Evolutionary conservation across 768 basidiomycete species (phyloP).

Genomic region (Suillus luteus): DNA sequence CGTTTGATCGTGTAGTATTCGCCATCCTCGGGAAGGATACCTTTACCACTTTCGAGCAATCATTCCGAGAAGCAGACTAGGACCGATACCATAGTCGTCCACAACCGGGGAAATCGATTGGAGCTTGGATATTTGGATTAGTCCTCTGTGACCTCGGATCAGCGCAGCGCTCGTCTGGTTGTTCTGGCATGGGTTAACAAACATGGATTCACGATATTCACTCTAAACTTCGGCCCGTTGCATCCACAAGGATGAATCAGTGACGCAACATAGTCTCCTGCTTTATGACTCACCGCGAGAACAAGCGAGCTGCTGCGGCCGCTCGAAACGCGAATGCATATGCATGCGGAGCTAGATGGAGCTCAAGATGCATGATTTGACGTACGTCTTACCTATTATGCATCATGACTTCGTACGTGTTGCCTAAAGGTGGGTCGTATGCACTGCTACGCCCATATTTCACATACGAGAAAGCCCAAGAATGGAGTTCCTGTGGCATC

Average conservation of each 20-base stretch:
- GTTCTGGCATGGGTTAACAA: neutral
- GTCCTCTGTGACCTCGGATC: neutral
- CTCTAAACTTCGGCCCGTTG: neutral
- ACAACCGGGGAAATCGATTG: neutral
- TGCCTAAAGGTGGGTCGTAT: neutral
- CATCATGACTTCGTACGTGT: neutral
- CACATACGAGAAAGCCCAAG: neutral
- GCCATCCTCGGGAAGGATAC: conserved; percentile 60
- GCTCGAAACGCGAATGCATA: neutral
- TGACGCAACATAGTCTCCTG: neutral
- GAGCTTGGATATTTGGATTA: neutral
- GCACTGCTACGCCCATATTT: neutral
- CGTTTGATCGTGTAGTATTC: conserved; percentile 67
- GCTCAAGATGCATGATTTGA: neutral
- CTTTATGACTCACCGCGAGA: neutral
- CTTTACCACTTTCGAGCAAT: conserved; percentile 42
- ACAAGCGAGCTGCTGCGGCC: neutral
- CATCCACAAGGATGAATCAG: neutral
- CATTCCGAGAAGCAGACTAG: conserved; percentile 30
- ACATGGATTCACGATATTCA: neutral
- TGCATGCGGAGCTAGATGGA: neutral
- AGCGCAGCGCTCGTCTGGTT: neutral
- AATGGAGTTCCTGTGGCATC: conserved; percentile 1
- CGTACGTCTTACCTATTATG: conserved; percentile 1
- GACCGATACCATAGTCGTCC: neutral